Evolutionary conservation across 2,329 filamentous ascomycete species (phyloP), one percentile per base, ranked within the genome.

Genomic region (Xylaria hypoxylon): DNA sequence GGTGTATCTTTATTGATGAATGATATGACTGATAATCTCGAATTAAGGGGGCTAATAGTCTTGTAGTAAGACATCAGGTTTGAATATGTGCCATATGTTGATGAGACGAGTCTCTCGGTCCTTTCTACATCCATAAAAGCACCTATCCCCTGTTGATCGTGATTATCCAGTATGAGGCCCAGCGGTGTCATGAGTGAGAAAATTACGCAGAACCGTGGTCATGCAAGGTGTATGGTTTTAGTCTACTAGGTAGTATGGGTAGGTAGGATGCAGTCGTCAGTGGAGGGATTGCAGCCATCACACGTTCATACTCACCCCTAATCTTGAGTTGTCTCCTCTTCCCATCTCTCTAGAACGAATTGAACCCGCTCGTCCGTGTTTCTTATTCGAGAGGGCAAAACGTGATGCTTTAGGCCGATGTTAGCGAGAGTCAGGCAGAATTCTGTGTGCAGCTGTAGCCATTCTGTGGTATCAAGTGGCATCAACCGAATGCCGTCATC

Each of bases 401-500:
- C 17, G 33, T 51, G 31, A 4, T 59, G 31, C n/a, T 52, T n/a
- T n/a, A 66, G 7, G 10, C 64, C 53, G 33, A 40, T 2, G 4
- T 44, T 22, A n/a, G 24, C 40, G n/a, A 62, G 52, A 26, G 26
- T 31, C 5, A 2, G 5, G 45, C 60, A 64, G 42, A 67, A 67
- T 40, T 57, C 55, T 1, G 19, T 31, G 28, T 67, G 50, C 6
- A 31, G 19, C n/a, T 55, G 24, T n/a, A 17, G 2, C 60, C 60
- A 67, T 28, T 67, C 64, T 5, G 24, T 5, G 5, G 11, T 17
- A 13, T 64, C 60, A n/a, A 59, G 64, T 3, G 64, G 60, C 51
- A 64, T 67, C 28, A 64, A 15, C 4, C 64, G 59, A 15, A 64
- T 28, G 2, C 60, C 64, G n/a, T 64, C 64, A 26, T 67, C 60